phyloP scores from a whole-genome alignment of 257 asterid species.

The Solanum piurae region DNA sequence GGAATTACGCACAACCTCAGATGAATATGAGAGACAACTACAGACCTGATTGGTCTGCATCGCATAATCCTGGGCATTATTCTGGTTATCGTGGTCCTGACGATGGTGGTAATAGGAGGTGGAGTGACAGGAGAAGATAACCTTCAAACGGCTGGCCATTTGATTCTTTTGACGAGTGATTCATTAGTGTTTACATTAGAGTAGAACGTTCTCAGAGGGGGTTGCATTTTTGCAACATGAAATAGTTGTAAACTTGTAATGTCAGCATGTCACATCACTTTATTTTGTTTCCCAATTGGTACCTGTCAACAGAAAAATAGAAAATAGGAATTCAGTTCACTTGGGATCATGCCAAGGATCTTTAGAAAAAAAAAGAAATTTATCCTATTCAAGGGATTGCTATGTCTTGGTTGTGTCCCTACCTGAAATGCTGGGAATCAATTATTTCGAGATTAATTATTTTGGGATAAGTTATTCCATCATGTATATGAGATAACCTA shows the following conservation, averaged over 20 bases:
- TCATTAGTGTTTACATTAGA: background rate
- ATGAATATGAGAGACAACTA: conserved; percentile 21
- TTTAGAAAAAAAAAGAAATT: background rate
- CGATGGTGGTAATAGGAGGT: conserved; percentile 30
- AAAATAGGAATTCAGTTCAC: background rate
- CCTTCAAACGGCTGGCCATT: background rate
- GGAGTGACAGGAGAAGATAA: conserved; percentile 44
- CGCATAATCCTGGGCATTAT: conserved; percentile 16
- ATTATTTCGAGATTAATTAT: too few species aligned
- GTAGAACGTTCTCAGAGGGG: background rate
- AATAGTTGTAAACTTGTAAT: background rate
- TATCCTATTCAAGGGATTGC: background rate
- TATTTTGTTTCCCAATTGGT: background rate
- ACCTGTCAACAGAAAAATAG: background rate
- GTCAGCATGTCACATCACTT: background rate
- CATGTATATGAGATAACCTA: too few species aligned
- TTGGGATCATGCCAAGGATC: background rate
- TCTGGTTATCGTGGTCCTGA: conserved; percentile 32
- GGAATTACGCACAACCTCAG: conserved; percentile 19
- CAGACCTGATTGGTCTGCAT: conserved; percentile 17
- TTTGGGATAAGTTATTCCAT: too few species aligned
- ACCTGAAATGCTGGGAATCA: background rate
- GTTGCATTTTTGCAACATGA: background rate
- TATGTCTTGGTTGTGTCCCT: background rate
- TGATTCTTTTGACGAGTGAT: background rate